A percentile compares a stretch with the other conserved stretches of the same genome.
These are phyloP conservation scores for Neurospora sp. DNA, from an alignment of 2,329 filamentous ascomycete genomes.

Conservation along the genomic window DNA sequence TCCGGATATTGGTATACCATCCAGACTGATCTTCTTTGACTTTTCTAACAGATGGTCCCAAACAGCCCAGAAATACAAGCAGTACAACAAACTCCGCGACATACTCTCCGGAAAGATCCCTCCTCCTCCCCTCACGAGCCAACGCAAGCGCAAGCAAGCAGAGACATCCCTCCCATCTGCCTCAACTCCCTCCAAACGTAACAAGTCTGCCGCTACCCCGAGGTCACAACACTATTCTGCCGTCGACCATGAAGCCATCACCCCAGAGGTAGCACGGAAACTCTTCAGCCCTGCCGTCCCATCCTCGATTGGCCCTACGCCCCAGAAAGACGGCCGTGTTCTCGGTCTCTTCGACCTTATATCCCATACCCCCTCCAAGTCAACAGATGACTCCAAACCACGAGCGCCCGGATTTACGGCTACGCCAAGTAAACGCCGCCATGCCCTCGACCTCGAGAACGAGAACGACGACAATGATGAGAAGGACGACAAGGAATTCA, in stretches of 20 bases:
- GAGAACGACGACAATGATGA: neutral
- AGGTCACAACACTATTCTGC: conserved; percentile 17
- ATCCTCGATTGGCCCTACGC: conserved; percentile 64
- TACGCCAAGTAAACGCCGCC: conserved; percentile 36
- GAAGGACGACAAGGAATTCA: neutral
- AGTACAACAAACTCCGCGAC: conserved; percentile 58
- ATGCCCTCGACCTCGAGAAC: neutral
- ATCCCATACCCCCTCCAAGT: conserved; percentile 38
- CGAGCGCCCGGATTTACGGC: conserved; percentile 20
- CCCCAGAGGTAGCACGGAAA: conserved; percentile 46
- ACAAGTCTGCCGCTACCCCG: conserved; percentile 26
- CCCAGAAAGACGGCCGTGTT: conserved; percentile 67
- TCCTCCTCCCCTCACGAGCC: conserved; percentile 27
- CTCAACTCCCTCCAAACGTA: conserved; percentile 43
- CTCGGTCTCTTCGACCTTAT: conserved; percentile 69
- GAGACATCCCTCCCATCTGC: conserved; percentile 23
- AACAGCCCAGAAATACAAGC: conserved; percentile 62
- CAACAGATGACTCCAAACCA: conserved; percentile 21
- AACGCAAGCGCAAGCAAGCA: conserved; percentile 25
- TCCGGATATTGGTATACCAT: conserved; percentile 52
- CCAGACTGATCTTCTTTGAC: neutral
- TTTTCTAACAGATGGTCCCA: neutral
- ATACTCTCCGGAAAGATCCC: conserved; percentile 44
- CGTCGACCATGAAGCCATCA: conserved; percentile 32
- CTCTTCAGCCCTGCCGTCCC: conserved; percentile 46